Evolutionary conservation across 2,329 filamentous ascomycete genomes (phyloP).

Genomic region (Xylariaceae sp.): DNA sequence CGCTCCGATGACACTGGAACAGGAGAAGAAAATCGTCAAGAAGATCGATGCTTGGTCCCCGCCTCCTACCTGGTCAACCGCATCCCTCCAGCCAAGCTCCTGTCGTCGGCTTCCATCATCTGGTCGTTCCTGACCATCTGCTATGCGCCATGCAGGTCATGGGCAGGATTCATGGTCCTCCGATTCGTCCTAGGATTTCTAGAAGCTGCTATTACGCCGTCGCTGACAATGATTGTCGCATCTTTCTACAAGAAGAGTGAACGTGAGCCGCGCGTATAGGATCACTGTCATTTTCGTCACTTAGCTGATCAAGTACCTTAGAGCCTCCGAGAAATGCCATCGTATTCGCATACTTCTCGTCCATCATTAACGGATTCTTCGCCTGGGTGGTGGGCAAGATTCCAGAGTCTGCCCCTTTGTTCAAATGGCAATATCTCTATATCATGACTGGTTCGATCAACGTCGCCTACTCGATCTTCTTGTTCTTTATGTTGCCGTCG

Average conservation of each 20-base stretch:
- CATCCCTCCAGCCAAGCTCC: constrained; percentile 23
- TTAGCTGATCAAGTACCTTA: neutral
- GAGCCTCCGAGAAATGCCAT: constrained; percentile 31
- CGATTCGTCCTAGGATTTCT: constrained; percentile 32
- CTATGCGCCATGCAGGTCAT: constrained; percentile 23
- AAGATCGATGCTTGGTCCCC: constrained; percentile 22
- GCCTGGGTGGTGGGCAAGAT: constrained; percentile 26
- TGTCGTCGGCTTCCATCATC: constrained; percentile 21
- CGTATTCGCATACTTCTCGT: constrained; percentile 31
- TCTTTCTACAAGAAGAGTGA: constrained; percentile 35
- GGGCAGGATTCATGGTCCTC: constrained; percentile 28
- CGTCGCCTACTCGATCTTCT: constrained; percentile 21
- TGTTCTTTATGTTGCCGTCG: constrained; percentile 28
- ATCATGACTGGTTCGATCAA: constrained; percentile 28
- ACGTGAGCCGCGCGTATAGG: constrained; percentile 10
- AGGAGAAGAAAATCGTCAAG: constrained; percentile 23
- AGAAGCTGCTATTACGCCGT: constrained; percentile 30
- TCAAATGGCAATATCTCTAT: constrained; percentile 26
- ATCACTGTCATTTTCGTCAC: no score
- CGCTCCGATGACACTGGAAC: constrained; percentile 24
- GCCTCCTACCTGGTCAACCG: constrained; percentile 24
- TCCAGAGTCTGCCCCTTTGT: constrained; percentile 13
- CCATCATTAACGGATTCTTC: constrained; percentile 23
- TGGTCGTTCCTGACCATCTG: constrained; percentile 27
- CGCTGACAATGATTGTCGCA: constrained; percentile 30